These are phyloP conservation scores for Saccharomyces mikatae DNA, from an alignment of 805 yeast species.

Conservation along the genomic window DNA sequence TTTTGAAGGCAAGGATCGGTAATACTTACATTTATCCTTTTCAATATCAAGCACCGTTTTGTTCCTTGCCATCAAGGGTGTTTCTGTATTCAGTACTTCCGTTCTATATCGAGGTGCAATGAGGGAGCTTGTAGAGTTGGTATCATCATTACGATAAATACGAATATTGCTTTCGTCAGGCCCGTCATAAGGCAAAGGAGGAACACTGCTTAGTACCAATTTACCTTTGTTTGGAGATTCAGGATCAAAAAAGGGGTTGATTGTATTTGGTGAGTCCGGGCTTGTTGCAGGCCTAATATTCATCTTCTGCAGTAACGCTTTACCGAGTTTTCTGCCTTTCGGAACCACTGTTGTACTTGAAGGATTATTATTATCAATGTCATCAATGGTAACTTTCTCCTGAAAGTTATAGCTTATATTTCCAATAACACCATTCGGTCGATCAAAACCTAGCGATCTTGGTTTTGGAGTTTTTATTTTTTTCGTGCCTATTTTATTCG, in stretches of 20 bases:
- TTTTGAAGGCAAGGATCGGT: neutral
- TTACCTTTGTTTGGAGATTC: conserved; percentile 3
- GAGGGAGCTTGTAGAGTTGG: neutral
- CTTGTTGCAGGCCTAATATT: conserved; percentile 35
- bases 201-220: conserved; percentile 15
- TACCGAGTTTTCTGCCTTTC: conserved; percentile 28
- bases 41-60: neutral
- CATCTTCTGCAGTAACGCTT: conserved; percentile 34
- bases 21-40: neutral
- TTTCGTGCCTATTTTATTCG: neutral
- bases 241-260: conserved; percentile 14
- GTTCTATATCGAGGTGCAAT: neutral
- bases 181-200: conserved; percentile 10
- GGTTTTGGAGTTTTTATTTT: neutral
- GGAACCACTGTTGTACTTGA: neutral
- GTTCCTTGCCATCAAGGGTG: conserved; percentile 1
- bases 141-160: neutral
- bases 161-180: neutral
- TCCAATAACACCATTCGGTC: neutral
- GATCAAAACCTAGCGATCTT: neutral
- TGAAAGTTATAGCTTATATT: neutral
- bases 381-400: conserved; percentile 4
- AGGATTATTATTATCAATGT: neutral
- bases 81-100: neutral
- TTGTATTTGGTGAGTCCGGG: conserved; percentile 11